These are phyloP conservation scores for Tilletiopsis washingtonensis DNA, from an alignment of 1,284 basidiomycete genomes.

Conservation along the genomic window DNA sequence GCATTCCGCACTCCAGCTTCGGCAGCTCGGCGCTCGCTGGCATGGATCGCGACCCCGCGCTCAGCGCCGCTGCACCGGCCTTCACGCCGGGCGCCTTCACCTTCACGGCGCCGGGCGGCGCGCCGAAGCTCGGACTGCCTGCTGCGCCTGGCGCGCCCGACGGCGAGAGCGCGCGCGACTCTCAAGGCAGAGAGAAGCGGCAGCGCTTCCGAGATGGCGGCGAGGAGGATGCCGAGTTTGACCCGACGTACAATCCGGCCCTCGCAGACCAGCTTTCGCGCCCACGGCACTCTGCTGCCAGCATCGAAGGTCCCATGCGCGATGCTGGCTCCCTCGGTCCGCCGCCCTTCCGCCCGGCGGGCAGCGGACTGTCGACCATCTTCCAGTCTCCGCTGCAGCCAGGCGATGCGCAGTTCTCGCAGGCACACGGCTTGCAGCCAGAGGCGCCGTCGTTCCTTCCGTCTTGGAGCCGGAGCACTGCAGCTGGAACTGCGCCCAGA, in stretches of 20 bases:
- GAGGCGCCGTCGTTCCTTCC: conserved; percentile 31
- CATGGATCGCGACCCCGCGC: neutral
- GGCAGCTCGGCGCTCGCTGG: conserved; percentile 15
- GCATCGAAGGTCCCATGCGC: conserved; percentile 31
- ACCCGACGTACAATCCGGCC: conserved; percentile 8
- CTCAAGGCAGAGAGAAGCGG: conserved; percentile 32
- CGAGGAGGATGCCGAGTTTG: conserved; percentile 11
- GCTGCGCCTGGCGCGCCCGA: neutral
- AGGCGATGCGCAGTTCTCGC: no score
- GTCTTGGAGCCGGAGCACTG: conserved; percentile 19
- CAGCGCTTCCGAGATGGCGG: conserved; percentile 12
- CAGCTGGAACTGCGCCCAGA: conserved; percentile 11
- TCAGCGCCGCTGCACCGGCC: conserved; percentile 29
- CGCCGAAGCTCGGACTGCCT: conserved; percentile 4
- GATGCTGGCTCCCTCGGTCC: no score
- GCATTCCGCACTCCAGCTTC: conserved; percentile 34
- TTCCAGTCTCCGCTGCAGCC: no score
- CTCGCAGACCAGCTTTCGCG: conserved; percentile 18
- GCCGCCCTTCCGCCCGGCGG: no score
- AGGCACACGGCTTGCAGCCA: conserved; percentile 17
- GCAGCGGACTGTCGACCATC: no score
- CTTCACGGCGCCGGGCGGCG: conserved; percentile 21
- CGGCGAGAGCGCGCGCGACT: neutral
- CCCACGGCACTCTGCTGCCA: conserved; percentile 23
- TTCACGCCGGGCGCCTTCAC: conserved; percentile 35